These are phyloP conservation scores for Neurospora hispaniola DNA, from an alignment of 495 filamentous ascomycete genomes.

Conservation along the genomic window DNA sequence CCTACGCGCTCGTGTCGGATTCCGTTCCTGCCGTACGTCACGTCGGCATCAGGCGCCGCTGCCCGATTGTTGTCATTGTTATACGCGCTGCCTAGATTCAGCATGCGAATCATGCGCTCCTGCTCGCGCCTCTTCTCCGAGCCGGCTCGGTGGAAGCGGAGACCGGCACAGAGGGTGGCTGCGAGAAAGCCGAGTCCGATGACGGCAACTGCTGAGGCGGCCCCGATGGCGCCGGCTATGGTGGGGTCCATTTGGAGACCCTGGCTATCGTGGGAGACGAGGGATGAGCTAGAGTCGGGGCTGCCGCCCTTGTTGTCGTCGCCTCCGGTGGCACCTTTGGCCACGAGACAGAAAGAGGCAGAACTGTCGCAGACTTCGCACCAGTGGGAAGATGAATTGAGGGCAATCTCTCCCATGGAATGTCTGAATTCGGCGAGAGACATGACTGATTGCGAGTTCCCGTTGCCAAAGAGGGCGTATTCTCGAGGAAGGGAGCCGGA, in stretches of 20 bases:
- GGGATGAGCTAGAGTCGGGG: not conserved
- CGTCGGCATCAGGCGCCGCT: constrained; percentile 22
- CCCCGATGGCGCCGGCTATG: constrained; percentile 30
- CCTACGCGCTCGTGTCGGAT: constrained; percentile 26
- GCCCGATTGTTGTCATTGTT: constrained; percentile 5
- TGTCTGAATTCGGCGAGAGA: constrained; percentile 16
- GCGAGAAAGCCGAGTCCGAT: constrained; percentile 10
- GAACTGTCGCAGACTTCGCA: constrained; percentile 20
- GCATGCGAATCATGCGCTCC: constrained; percentile 19
- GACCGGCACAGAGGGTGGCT: constrained; percentile 19
- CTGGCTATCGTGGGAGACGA: constrained; percentile 5
- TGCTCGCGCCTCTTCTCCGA: constrained; percentile 9
- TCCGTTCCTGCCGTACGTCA: constrained; percentile 23
- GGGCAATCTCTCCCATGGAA: constrained; percentile 14
- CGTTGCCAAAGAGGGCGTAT: constrained; percentile 25
- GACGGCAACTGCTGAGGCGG: constrained; percentile 19
- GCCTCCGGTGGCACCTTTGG: not conserved
- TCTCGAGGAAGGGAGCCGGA: constrained; percentile 9
- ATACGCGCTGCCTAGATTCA: constrained; percentile 23
- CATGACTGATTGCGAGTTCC: constrained; percentile 16
- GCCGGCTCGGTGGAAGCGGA: constrained; percentile 17
- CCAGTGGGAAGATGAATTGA: constrained; percentile 19
- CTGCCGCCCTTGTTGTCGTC: not conserved
- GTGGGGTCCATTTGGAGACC: constrained; percentile 7
- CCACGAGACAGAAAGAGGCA: constrained; percentile 17